These are phyloP conservation scores for Geranomyces michiganensis DNA, from an alignment of 192 early-diverging fungal genomes.

Conservation along the genomic window DNA sequence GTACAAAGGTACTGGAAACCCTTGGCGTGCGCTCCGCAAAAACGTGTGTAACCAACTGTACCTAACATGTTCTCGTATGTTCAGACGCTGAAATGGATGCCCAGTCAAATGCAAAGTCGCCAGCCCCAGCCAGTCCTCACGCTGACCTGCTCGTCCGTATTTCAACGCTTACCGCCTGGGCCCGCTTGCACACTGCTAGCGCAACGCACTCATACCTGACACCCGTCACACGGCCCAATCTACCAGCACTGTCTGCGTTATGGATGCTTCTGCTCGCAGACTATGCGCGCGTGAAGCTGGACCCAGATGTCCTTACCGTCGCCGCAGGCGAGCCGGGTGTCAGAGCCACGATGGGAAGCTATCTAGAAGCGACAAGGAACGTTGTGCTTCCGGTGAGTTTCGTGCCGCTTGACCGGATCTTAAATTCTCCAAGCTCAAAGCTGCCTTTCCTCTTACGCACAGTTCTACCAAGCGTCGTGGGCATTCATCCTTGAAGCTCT, in stretches of 20 bases:
- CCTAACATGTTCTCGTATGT: not conserved
- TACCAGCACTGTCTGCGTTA: constrained; percentile 46
- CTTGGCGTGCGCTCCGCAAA: not conserved
- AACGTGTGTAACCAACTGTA: not conserved
- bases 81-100: not conserved
- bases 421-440: not conserved
- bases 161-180: constrained; percentile 79
- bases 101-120: constrained; percentile 31
- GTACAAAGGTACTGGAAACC: constrained; percentile 54
- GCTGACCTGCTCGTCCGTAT: constrained; percentile 77
- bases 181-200: constrained; percentile 71
- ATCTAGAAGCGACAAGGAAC: constrained; percentile 65
- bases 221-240: constrained; percentile 61
- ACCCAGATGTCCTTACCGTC: constrained; percentile 56
- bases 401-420: constrained; percentile 30
- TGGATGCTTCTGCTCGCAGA: constrained; percentile 66
- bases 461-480: constrained; percentile 45
- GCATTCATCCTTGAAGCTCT: constrained; percentile 43
- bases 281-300: constrained; percentile 67
- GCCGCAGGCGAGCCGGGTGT: constrained; percentile 22
- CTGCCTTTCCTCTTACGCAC: not conserved
- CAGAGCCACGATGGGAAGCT: constrained; percentile 30
- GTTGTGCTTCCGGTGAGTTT: constrained; percentile 55
- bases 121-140: constrained; percentile 63
- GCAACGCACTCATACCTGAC: constrained; percentile 62